Evolutionary conservation across 495 filamentous ascomycete genomes (phyloP).

Genomic region (Podospora australis): DNA sequence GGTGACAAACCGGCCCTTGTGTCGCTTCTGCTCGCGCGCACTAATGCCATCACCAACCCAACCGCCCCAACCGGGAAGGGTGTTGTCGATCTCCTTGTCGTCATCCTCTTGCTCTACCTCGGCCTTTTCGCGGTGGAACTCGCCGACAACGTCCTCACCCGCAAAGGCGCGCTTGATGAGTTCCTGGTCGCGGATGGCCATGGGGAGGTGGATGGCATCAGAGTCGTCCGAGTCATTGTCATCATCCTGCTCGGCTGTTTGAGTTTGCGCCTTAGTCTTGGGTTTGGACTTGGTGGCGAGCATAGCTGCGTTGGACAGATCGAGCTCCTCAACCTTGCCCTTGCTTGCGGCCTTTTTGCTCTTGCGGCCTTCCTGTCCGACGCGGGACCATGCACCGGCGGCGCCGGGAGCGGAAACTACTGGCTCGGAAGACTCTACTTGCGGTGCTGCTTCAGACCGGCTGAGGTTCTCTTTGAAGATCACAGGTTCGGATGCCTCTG

Average conservation of each 20-base stretch:
- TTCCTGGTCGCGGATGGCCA: conserved; percentile 69
- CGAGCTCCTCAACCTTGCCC: conserved; percentile 27
- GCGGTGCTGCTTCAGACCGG: background rate
- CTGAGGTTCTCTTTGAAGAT: background rate
- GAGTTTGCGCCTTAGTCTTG: conserved; percentile 8
- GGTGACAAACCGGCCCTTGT: conserved; percentile 55
- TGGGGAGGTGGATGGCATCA: conserved; percentile 48
- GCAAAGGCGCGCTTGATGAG: conserved; percentile 83
- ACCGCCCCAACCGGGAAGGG: conserved; percentile 86
- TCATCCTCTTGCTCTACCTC: conserved; percentile 70
- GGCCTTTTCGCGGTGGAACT: conserved; percentile 77
- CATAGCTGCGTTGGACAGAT: conserved; percentile 33
- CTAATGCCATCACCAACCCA: conserved; percentile 77
- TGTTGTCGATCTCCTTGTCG: conserved; percentile 76
- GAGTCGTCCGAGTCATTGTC: conserved; percentile 49
- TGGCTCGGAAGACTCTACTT: background rate
- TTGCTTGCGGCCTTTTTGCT: conserved; percentile 24
- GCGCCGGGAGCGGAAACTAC: conserved; percentile 8
- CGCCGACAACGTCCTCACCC: conserved; percentile 76
- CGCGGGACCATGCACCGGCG: conserved; percentile 32
- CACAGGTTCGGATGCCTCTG: background rate
- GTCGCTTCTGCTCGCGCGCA: conserved; percentile 51
- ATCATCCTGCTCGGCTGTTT: conserved; percentile 9
- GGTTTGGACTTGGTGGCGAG: conserved; percentile 22
- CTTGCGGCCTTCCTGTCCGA: conserved; percentile 23